Conservation (phyloP, 2,329 filamentous ascomycete genomes). For the Hymenoscyphus repandus region DNA sequence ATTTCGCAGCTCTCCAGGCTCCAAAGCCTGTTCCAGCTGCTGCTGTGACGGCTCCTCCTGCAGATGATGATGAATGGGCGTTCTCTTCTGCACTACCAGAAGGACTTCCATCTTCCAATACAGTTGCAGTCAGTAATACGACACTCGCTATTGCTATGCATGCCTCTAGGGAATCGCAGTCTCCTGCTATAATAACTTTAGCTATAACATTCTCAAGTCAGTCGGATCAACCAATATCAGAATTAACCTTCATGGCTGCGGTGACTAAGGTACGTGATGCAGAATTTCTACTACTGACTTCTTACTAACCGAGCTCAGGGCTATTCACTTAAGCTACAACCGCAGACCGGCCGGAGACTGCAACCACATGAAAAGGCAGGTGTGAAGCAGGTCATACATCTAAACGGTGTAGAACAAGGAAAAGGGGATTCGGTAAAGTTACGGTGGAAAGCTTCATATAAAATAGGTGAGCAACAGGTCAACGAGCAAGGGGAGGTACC, state of each 20-base stretch:
- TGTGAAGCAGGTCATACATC: slow-evolving; percentile 73
- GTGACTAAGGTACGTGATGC: slow-evolving; percentile 72
- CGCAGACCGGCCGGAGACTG: slow-evolving; percentile 76
- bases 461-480: slow-evolving; percentile 57
- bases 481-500: slow-evolving; percentile 83
- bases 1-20: slow-evolving; percentile 34
- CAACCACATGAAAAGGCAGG: slow-evolving; percentile 64
- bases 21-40: slow-evolving; percentile 27
- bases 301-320: slow-evolving; percentile 46
- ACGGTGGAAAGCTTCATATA: slow-evolving; percentile 82
- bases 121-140: slow-evolving; percentile 63
- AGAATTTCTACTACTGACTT: background rate
- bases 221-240: slow-evolving; percentile 62
- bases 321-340: slow-evolving; percentile 74
- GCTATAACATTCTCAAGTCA: slow-evolving; percentile 81
- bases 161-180: slow-evolving; percentile 50
- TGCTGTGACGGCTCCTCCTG: slow-evolving; percentile 37
- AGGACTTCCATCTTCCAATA: slow-evolving; percentile 42
- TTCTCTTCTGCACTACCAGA: slow-evolving; percentile 83
- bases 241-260: slow-evolving; percentile 86
- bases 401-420: slow-evolving; percentile 64
- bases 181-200: slow-evolving; percentile 53
- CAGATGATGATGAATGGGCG: slow-evolving; percentile 86
- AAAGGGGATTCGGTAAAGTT: slow-evolving; percentile 81
- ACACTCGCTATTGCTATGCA: slow-evolving; percentile 68